Conservation (phyloP, 148 eudicot genomes). For the Rhododendron henanense region DNA sequence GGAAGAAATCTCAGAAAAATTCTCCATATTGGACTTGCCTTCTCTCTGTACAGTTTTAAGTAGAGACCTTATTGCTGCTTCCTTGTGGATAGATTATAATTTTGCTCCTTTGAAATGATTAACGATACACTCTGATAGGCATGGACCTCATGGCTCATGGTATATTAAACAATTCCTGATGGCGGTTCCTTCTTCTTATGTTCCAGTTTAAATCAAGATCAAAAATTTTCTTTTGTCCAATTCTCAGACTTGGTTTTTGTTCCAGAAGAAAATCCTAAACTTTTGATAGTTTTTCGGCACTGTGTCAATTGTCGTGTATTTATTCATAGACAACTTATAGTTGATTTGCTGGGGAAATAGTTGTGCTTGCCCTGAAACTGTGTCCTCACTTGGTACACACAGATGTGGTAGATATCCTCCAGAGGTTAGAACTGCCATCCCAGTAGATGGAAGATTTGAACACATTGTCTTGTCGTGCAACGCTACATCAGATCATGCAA, state of each 20-base stretch:
- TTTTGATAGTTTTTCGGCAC: not conserved
- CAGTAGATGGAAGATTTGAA: slow-evolving; percentile 86
- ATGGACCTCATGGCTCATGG: not conserved
- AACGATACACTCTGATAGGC: not conserved
- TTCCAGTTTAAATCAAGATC: not conserved
- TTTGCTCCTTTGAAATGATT: not conserved
- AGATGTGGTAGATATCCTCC: slow-evolving; percentile 32
- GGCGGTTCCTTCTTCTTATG: not conserved
- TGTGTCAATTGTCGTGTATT: not conserved
- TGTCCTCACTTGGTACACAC: not conserved
- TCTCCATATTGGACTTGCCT: not conserved
- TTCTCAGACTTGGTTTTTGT: not conserved
- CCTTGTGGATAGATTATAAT: not conserved
- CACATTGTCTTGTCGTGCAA: slow-evolving; percentile 91
- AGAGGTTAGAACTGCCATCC: slow-evolving; percentile 26
- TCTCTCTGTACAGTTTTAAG: not conserved
- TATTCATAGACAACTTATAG: not conserved
- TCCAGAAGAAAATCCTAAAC: not conserved
- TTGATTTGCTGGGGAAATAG: not conserved
- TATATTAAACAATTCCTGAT: not conserved
- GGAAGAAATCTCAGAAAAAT: not conserved
- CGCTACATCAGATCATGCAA: slow-evolving; percentile 88
- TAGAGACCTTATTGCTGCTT: not conserved
- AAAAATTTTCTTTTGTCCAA: not conserved
- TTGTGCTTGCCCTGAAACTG: slow-evolving; percentile 1